Evolutionary conservation across 768 basidiomycete genomes (phyloP).

Genomic region (Phallus indusiatus): DNA sequence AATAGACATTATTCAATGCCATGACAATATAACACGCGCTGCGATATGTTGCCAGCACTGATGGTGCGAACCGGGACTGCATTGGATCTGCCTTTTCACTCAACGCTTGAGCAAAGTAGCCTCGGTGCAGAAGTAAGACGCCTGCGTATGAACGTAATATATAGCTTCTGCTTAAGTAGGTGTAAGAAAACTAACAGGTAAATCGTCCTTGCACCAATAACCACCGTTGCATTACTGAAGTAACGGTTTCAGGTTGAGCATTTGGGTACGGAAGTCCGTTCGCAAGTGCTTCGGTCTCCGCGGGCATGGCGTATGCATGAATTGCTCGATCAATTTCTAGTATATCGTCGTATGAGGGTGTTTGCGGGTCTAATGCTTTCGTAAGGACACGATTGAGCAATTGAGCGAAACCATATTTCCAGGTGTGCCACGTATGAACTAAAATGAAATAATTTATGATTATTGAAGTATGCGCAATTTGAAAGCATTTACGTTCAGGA

Average conservation of each 20-base stretch:
- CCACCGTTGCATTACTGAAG: constrained; percentile 6
- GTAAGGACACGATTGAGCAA: constrained; percentile 1
- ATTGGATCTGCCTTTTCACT: constrained; percentile 48
- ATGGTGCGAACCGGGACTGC: constrained; percentile 54
- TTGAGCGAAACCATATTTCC: constrained; percentile 5
- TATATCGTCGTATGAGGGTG: constrained; percentile 5
- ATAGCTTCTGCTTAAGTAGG: neutral
- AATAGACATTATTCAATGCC: constrained; percentile 7
- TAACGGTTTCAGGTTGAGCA: neutral
- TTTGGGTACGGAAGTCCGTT: neutral
- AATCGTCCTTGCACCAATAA: neutral
- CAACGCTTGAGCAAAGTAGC: constrained; percentile 59
- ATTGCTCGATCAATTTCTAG: constrained; percentile 6
- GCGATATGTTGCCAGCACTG: constrained; percentile 52
- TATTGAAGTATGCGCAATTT: neutral
- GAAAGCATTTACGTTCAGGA: neutral
- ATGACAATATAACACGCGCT: constrained; percentile 9
- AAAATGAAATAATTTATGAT: neutral
- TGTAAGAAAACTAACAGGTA: neutral
- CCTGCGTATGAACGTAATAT: neutral
- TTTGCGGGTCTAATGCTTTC: constrained; percentile 2
- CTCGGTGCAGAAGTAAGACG: constrained; percentile 38
- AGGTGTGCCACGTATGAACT: constrained; percentile 8
- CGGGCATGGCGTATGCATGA: neutral
- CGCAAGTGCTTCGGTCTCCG: constrained; percentile 4